phyloP scores from a whole-genome alignment of 1,139 yeast genomes.

The Lodderomyces beijingensis region DNA sequence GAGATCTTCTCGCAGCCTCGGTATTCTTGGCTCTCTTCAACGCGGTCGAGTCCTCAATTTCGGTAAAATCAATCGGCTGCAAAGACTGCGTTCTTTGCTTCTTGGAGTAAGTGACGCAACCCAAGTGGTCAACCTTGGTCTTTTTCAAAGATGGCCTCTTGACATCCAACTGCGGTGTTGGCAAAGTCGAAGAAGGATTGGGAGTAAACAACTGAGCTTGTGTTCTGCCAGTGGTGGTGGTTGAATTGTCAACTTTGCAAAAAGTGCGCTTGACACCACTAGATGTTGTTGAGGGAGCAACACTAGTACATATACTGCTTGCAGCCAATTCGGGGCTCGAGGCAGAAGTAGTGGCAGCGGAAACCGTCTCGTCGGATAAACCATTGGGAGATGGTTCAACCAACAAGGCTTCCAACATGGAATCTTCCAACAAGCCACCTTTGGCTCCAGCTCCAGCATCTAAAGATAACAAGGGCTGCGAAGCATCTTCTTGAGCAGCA shows the following conservation, averaged over 20 bases:
- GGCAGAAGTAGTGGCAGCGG: constrained; percentile 11
- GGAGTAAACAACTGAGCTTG: constrained; percentile 30
- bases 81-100: constrained; percentile 59
- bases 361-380: constrained; percentile 12
- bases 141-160: constrained; percentile 18
- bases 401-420: constrained; percentile 15
- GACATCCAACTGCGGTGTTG: constrained; percentile 28
- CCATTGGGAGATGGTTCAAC: constrained; percentile 11
- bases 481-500: background rate
- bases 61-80: constrained; percentile 58
- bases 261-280: constrained; percentile 20
- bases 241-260: constrained; percentile 29
- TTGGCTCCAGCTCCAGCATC: constrained; percentile 21
- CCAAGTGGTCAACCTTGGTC: constrained; percentile 48
- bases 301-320: constrained; percentile 10
- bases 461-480: constrained; percentile 47
- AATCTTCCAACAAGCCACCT: constrained; percentile 9
- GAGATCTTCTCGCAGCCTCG: constrained; percentile 93
- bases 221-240: too few species aligned
- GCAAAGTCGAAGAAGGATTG: constrained; percentile 29
- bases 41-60: constrained; percentile 56
- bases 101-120: constrained; percentile 60
- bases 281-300: constrained; percentile 6
- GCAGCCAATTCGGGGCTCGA: constrained; percentile 9
- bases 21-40: constrained; percentile 92